These are phyloP conservation scores for Hypoxylon sp. DNA, from an alignment of 2,329 filamentous ascomycete species.

Conservation along the genomic window DNA sequence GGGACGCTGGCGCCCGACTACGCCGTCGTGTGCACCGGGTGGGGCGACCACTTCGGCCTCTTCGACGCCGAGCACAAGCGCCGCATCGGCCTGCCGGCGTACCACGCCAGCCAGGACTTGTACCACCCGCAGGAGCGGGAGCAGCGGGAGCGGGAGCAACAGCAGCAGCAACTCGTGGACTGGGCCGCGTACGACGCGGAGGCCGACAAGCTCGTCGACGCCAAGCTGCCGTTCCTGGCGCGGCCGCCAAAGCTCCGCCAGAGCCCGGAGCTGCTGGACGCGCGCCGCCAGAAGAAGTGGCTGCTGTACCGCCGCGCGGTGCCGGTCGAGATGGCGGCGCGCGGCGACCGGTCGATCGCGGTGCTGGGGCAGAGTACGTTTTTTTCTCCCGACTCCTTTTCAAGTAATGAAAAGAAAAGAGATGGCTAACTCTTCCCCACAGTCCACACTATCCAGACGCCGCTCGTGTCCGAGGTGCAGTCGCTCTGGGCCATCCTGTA, in stretches of 20 bases:
- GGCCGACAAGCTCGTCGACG: slow-evolving; percentile 37
- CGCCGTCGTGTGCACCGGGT: slow-evolving; percentile 44
- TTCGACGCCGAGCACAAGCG: slow-evolving; percentile 38
- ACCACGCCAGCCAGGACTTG: slow-evolving; percentile 7
- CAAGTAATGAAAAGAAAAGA: not conserved
- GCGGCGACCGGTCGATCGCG: slow-evolving; percentile 42
- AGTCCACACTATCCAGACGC: slow-evolving; percentile 44
- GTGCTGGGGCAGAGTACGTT: slow-evolving; percentile 39
- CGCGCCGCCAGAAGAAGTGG: slow-evolving; percentile 35
- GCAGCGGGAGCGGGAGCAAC: not conserved
- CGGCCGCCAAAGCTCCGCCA: slow-evolving; percentile 29
- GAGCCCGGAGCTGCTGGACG: slow-evolving; percentile 18
- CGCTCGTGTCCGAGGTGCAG: slow-evolving; percentile 43
- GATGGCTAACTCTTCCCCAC: not conserved
- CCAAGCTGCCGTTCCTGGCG: slow-evolving; percentile 39
- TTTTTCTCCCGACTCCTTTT: not conserved
- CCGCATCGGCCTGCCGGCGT: slow-evolving; percentile 36
- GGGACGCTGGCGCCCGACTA: slow-evolving; percentile 33
- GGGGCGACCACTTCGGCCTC: slow-evolving; percentile 39
- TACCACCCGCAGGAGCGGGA: not conserved
- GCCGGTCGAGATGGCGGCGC: slow-evolving; percentile 33
- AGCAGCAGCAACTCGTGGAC: slow-evolving; percentile 14
- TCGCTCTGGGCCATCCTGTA: slow-evolving; percentile 46
- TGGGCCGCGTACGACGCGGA: slow-evolving; percentile 36
- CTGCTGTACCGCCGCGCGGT: slow-evolving; percentile 37